These are phyloP conservation scores for Globisporangium nagaii DNA, from an alignment of 352 stramenopile species.

Conservation along the genomic window DNA sequence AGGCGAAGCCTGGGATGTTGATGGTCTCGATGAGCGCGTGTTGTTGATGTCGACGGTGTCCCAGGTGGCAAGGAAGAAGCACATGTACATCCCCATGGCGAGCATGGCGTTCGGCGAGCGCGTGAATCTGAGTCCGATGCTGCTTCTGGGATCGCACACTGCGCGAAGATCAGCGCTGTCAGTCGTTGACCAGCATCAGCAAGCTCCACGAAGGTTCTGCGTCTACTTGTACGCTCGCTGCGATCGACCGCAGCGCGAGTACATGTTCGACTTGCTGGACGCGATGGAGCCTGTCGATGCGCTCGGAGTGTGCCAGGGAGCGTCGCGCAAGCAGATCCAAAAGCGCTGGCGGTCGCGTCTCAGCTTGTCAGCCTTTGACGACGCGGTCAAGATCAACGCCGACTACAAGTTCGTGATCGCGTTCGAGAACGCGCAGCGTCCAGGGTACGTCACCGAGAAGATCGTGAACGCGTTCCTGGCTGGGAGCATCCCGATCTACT, in stretches of 20 bases:
- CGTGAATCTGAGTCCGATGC: conserved; percentile 12
- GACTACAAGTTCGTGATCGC: conserved; percentile 61
- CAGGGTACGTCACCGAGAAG: conserved; percentile 65
- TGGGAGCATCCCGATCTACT: conserved; percentile 51
- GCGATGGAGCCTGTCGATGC: background rate
- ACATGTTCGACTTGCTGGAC: conserved; percentile 40
- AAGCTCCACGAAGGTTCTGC: conserved; percentile 26
- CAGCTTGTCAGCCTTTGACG: background rate
- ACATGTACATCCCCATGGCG: conserved; percentile 23
- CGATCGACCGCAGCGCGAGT: conserved; percentile 38
- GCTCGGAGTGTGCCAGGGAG: background rate
- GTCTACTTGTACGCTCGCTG: conserved; percentile 49
- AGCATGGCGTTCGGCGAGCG: conserved; percentile 37
- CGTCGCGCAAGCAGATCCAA: background rate
- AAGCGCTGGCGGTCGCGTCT: background rate
- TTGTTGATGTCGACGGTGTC: conserved; percentile 26
- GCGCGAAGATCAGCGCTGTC: too few species aligned
- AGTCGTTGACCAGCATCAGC: background rate
- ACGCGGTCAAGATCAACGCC: conserved; percentile 19
- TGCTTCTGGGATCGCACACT: conserved; percentile 14
- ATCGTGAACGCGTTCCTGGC: conserved; percentile 55
- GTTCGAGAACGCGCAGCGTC: conserved; percentile 45
- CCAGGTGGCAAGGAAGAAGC: conserved; percentile 1
- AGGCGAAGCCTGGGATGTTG: conserved; percentile 18
- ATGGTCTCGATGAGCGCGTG: conserved; percentile 24